Base-by-base conservation (phyloP, 345 rosid genomes). In the Bruguiera sexangula region DNA sequence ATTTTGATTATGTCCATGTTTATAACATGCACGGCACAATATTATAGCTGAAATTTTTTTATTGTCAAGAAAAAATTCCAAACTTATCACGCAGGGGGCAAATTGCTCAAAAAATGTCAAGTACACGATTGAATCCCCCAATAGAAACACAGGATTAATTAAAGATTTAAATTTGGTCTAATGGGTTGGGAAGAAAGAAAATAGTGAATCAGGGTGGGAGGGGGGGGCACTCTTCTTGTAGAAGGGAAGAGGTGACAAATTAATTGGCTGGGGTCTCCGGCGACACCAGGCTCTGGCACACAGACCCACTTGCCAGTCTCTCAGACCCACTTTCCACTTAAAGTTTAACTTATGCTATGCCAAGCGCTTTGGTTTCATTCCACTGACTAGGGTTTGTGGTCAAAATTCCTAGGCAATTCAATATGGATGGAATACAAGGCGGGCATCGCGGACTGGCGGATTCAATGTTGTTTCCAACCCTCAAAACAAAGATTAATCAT, bases 91-190 rank as follows among this genome's bases (percentile, higher is more conserved):
- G 2, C 6, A 73, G 81, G 80, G 69, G 76, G 50, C 31, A 52
- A 31, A 56, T 39, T 68, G 65, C 74, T 2, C 76, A 52, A 78
- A 79, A 54, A 34, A 70, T 58, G 70, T 77, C 66, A 76, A 76
- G 85, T 85, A 88, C 90, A 88, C 82, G 92, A 85, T 86, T 83
- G 74, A 73, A 63, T 68, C 31, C 26, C 76, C 79, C 60, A 62
- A 62, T 27, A 56, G 26, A 34, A 39, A 61, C 3, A 39, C 10
- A 39, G 15, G 15, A 0, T 36, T 39, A 39, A 39, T 39, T 39
- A 54, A 8, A 34, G 24, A 21, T 53, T 55, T 51, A 62, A 27
- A 51, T 8, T 72, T 21, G 69, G 74, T 67, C 65, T 43, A 55
- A 31, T 24, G 69, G 66, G 36, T 43, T 48, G 56, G 52, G 58